A percentile compares a stretch with the other conserved stretches of the same genome.
Evolutionary conservation across 768 basidiomycete genomes (phyloP).

Genomic region (Auriculariales sp.): DNA sequence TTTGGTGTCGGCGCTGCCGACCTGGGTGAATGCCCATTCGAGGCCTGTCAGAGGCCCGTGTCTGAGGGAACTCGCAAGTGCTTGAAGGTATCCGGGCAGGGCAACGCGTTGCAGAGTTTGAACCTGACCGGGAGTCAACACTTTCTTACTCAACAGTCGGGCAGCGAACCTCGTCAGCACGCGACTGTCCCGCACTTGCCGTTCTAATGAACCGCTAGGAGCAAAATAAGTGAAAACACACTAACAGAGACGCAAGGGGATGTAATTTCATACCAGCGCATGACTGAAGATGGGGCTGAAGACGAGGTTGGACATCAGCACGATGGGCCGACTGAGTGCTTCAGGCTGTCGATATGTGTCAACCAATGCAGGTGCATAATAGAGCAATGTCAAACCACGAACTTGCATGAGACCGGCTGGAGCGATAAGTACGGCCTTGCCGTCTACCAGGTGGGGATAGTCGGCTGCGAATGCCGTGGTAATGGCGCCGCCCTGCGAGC

Average conservation of each 20-base stretch:
- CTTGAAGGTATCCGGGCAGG: slow-evolving; percentile 9
- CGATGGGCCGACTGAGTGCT: no score
- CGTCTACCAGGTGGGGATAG: slow-evolving; percentile 58
- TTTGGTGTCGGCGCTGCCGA: slow-evolving; percentile 5
- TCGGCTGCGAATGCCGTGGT: slow-evolving; percentile 54
- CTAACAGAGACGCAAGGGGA: background rate
- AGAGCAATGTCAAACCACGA: no score
- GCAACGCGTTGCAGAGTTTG: slow-evolving; percentile 2
- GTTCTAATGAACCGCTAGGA: background rate
- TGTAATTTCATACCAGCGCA: background rate
- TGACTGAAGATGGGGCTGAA: background rate
- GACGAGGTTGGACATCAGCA: background rate
- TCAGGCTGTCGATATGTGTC: no score
- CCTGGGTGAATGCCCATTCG: slow-evolving; percentile 11
- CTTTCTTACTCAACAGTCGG: background rate
- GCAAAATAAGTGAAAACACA: background rate
- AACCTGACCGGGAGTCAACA: background rate
- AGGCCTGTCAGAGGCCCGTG: slow-evolving; percentile 15
- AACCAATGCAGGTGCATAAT: no score
- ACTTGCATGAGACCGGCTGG: slow-evolving; percentile 48
- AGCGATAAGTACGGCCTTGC: slow-evolving; percentile 51
- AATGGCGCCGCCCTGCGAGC: slow-evolving; percentile 54
- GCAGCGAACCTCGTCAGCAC: background rate
- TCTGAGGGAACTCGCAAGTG: slow-evolving; percentile 9
- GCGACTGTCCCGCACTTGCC: background rate